phyloP scores from a whole-genome alignment of 306 rosid species.

The Cucurbita ficifolia region DNA sequence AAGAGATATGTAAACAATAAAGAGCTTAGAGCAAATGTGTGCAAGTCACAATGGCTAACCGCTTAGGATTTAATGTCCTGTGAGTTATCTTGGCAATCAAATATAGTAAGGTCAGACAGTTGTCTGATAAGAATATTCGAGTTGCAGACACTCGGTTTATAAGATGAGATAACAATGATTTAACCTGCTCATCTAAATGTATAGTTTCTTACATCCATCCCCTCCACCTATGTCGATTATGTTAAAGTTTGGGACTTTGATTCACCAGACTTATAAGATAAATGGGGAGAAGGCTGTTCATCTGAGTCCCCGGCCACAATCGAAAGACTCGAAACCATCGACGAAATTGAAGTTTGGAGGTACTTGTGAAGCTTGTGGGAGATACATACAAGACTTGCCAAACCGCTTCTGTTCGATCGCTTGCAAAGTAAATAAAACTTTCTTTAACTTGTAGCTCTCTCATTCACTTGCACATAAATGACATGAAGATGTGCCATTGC shows the following conservation, averaged over 20 bases:
- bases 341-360: slow-evolving; percentile 54
- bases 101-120: too few relatives aligned
- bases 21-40: too few relatives aligned
- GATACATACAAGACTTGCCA: slow-evolving; percentile 66
- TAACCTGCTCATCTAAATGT: background rate
- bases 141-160: background rate
- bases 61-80: too few relatives aligned
- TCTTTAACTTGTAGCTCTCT: background rate
- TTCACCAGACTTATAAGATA: slow-evolving; percentile 67
- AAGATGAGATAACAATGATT: background rate
- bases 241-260: background rate
- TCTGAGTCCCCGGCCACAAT: slow-evolving; percentile 67
- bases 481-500: background rate
- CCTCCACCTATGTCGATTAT: background rate
- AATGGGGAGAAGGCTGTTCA: slow-evolving; percentile 84
- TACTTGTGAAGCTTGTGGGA: slow-evolving; percentile 76
- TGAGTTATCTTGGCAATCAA: too few relatives aligned
- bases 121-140: too few relatives aligned
- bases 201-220: background rate
- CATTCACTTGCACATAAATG: background rate
- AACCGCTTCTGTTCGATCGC: slow-evolving; percentile 81
- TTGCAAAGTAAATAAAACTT: slow-evolving; percentile 57
- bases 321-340: slow-evolving; percentile 44
- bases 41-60: too few relatives aligned
- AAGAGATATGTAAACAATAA: too few relatives aligned